These are phyloP conservation scores for Haplosporangium gracile DNA, from an alignment of 192 early-diverging fungal genomes.

Conservation along the genomic window DNA sequence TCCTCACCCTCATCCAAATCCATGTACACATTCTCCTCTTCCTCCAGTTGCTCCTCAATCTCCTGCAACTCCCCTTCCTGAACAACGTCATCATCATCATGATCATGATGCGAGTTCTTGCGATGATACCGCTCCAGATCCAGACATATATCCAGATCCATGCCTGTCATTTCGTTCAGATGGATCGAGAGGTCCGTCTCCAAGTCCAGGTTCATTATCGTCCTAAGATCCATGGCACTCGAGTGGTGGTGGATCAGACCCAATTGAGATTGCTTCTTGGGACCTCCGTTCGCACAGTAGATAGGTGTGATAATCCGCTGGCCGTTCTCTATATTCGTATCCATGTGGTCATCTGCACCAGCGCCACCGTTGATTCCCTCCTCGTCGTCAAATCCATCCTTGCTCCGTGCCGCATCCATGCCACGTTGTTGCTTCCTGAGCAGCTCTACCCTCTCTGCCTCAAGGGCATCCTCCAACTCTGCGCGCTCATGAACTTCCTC, in stretches of 20 bases:
- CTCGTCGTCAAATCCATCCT: conserved; percentile 18
- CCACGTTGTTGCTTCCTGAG: conserved; percentile 29
- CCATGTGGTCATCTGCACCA: conserved; percentile 25
- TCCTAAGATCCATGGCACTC: conserved; percentile 46
- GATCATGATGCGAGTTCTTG: conserved; percentile 8
- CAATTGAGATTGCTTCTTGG: conserved; percentile 47
- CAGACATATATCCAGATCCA: conserved; percentile 46
- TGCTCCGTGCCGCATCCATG: conserved; percentile 7
- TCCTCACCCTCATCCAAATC: neutral
- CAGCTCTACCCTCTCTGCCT: conserved; percentile 22
- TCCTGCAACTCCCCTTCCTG: neutral
- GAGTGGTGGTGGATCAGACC: conserved; percentile 39
- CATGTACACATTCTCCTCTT: neutral
- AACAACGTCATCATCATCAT: neutral
- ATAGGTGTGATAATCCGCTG: conserved; percentile 2
- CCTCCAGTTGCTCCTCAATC: neutral
- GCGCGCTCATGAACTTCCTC: neutral
- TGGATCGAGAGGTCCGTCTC: conserved; percentile 35
- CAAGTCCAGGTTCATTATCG: conserved; percentile 52
- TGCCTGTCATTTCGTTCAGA: conserved; percentile 21
- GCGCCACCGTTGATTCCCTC: neutral
- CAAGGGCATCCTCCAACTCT: neutral
- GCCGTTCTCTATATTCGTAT: conserved; percentile 25
- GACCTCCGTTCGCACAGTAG: conserved; percentile 7
- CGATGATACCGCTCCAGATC: conserved; percentile 37